Conservation (phyloP, 768 basidiomycete species). For the Austroboletus festivus region DNA sequence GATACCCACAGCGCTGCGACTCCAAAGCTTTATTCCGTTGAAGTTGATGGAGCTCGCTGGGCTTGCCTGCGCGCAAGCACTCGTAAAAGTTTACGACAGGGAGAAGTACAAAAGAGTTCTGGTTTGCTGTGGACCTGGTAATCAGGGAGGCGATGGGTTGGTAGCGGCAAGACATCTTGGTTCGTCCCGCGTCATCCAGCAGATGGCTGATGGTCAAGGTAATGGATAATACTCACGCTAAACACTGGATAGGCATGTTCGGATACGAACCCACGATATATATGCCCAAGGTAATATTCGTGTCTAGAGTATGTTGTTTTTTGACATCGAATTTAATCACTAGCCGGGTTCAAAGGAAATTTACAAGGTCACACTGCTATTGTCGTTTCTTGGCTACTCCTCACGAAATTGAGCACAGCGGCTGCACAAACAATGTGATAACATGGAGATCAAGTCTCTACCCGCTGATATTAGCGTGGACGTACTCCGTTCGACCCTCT, state of each 20-base stretch:
- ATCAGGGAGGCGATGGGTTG: slow-evolving; percentile 95
- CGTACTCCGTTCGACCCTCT: slow-evolving; percentile 47
- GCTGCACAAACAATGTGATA: slow-evolving; percentile 81
- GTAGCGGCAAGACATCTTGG: slow-evolving; percentile 95
- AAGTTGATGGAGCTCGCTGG: slow-evolving; percentile 98
- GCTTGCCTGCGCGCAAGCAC: slow-evolving; percentile 84
- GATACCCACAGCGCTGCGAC: background rate
- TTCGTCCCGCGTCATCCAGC: slow-evolving; percentile 30
- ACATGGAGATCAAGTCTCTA: slow-evolving; percentile 80
- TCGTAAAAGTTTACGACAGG: slow-evolving; percentile 72
- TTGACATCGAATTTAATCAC: background rate
- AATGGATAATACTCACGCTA: background rate
- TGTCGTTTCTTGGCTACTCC: background rate
- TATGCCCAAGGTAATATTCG: slow-evolving; percentile 76
- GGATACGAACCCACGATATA: slow-evolving; percentile 87
- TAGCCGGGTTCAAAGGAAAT: slow-evolving; percentile 92
- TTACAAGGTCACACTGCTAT: slow-evolving; percentile 56
- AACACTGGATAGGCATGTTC: slow-evolving; percentile 86
- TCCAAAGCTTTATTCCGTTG: background rate
- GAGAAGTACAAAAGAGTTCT: slow-evolving; percentile 72
- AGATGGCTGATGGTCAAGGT: background rate
- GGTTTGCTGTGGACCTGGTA: slow-evolving; percentile 97
- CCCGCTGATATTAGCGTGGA: slow-evolving; percentile 45
- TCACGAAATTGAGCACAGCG: slow-evolving; percentile 42
- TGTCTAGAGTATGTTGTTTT: background rate